A percentile compares a stretch with the other conserved stretches of the same genome.
These are phyloP conservation scores for Salvia hispanica DNA, from an alignment of 257 asterid species.

Conservation along the genomic window DNA sequence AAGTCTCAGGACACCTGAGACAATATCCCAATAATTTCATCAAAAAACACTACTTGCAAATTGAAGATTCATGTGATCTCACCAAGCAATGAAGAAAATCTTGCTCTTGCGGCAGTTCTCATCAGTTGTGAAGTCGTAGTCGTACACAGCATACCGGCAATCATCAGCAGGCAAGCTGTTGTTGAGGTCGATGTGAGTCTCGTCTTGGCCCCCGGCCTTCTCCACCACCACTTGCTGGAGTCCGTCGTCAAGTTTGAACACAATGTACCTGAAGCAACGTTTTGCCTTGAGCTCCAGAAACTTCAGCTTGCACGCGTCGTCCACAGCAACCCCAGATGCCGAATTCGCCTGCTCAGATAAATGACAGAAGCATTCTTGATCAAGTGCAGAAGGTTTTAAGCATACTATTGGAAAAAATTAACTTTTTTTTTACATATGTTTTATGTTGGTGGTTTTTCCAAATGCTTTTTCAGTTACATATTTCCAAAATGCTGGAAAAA, in stretches of 20 bases:
- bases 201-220: slow-evolving; percentile 39
- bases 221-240: slow-evolving; percentile 45
- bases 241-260: slow-evolving; percentile 43
- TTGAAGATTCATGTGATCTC: not conserved
- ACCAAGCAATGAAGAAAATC: slow-evolving; percentile 56
- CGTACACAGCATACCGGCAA: slow-evolving; percentile 52
- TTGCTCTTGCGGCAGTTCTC: slow-evolving; percentile 59
- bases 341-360: slow-evolving; percentile 40
- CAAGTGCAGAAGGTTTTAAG: too few relatives aligned
- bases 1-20: slow-evolving; percentile 46
- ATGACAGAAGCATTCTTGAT: not conserved
- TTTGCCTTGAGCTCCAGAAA: slow-evolving; percentile 54
- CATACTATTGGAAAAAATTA: too few relatives aligned
- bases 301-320: slow-evolving; percentile 50
- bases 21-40: too few relatives aligned
- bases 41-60: too few relatives aligned
- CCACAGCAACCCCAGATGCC: slow-evolving; percentile 48
- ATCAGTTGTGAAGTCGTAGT: slow-evolving; percentile 49
- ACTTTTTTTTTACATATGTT: too few relatives aligned
- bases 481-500: too few relatives aligned
- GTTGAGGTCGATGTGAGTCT: slow-evolving; percentile 38
- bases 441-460: too few relatives aligned
- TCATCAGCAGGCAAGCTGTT: slow-evolving; percentile 44
- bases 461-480: too few relatives aligned
- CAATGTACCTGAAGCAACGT: slow-evolving; percentile 41